Base-by-base conservation (phyloP, 2,329 filamentous ascomycete species). In the Diaporthe sp. region DNA sequence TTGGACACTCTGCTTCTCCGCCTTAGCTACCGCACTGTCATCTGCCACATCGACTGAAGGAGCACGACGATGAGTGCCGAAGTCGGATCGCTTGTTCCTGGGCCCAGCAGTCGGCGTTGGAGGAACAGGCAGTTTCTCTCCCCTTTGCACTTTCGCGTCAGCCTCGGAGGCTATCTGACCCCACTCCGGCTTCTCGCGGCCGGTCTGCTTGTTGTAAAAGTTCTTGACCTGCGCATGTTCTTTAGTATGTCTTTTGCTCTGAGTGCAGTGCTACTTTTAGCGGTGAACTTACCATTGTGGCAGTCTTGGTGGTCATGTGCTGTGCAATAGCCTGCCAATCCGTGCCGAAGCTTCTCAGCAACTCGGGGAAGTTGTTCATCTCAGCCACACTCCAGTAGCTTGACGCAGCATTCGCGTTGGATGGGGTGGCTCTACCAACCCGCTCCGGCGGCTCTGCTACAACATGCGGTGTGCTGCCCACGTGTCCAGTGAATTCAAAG, bases 351-450 rank as follows among this genome's bases (percentile, higher is more conserved):
- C 94, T 89, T 68, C 87, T 89, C 61, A 97, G 86, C 73, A 95
- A 87, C 72, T 88, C 89, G 47, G 92, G 92, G 82, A 97, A 97
- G 79, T 96, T 94, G 61, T 89, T 93, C 71, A 93, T 89, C 83
- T 97, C 94, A 1, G 93, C 93, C 30, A 96, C 94, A 79, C 94
- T 96, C 94, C 94, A 97, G 82, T 97, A 97, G 82, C 94, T 96
- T 1, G 93, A 95, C 19, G 93, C 91, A 77, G 92, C 71, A 27
- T 91, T 72, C 85, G 84, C 30, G 13, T 68, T 68, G 63, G 63
- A 68, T 86, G 86, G 13, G 84, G 82, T 74, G 89, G 89, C 35
- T 76, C 79, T 56, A 44, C 74, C 74, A 19, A 61, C 30, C 51
- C 88, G 88, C 77, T 91, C 89, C 47, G 83, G 81, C 51, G 56